phyloP scores from a whole-genome alignment of 2,329 filamentous ascomycete species.

The Epichloe brachyelytri region DNA sequence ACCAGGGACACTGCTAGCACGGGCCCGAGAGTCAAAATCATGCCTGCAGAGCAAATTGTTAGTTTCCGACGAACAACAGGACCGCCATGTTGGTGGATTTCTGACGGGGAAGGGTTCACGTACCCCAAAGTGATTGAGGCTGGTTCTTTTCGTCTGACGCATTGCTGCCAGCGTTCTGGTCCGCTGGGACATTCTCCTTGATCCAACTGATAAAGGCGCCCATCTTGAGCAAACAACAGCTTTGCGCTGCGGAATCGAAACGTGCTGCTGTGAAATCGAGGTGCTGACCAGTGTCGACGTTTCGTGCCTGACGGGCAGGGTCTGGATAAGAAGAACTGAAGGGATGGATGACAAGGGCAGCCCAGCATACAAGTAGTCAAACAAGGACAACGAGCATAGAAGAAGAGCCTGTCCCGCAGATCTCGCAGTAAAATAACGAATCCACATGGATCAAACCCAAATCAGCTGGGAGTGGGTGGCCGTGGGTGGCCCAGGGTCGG shows the following conservation, averaged over 20 bases:
- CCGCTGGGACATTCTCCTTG: conserved; percentile 17
- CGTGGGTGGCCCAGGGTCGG: too few relatives aligned
- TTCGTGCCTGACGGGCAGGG: neutral
- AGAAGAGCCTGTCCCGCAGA: neutral
- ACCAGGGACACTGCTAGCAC: conserved; percentile 34
- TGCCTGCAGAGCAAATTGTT: conserved; percentile 15
- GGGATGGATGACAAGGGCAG: neutral
- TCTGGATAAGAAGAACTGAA: neutral
- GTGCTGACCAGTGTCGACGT: neutral
- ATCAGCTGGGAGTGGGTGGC: neutral
- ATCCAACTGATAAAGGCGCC: conserved; percentile 27
- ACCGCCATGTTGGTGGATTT: neutral
- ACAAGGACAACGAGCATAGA: neutral
- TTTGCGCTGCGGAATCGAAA: neutral
- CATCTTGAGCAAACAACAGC: conserved; percentile 17
- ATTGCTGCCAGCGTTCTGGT: conserved; percentile 12
- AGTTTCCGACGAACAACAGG: neutral
- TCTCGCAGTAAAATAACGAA: neutral
- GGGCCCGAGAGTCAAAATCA: conserved; percentile 40
- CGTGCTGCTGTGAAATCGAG: neutral
- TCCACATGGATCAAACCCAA: neutral
- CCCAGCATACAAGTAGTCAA: neutral
- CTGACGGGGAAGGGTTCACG: conserved; percentile 3
- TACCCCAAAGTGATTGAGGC: conserved; percentile 25
- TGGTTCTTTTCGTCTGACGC: conserved; percentile 6